A percentile compares a stretch with the other conserved stretches of the same genome.
phyloP scores from a whole-genome alignment of 768 basidiomycete species.

The Holtermannia corniformis region DNA sequence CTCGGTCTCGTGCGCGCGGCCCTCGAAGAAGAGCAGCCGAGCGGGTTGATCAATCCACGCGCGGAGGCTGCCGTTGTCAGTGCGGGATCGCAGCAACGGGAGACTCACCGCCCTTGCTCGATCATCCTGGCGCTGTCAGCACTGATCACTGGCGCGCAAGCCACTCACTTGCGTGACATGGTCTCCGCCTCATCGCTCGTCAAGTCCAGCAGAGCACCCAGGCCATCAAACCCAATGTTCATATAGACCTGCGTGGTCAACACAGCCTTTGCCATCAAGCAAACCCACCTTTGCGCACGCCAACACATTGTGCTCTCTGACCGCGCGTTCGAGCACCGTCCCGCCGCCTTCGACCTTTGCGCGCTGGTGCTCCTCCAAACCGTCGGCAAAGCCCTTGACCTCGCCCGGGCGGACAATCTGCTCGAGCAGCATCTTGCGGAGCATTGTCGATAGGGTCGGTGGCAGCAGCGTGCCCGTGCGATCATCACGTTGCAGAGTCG shows the following conservation, averaged over 20 bases:
- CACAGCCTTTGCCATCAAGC: not conserved
- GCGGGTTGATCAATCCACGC: conserved; percentile 95
- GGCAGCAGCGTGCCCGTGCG: conserved; percentile 61
- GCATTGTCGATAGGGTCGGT: conserved; percentile 61
- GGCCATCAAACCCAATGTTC: conserved; percentile 90
- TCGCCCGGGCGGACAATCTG: conserved; percentile 86
- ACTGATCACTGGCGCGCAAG: not conserved
- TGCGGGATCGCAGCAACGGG: not conserved
- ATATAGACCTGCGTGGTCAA: conserved; percentile 55
- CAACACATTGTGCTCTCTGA: conserved; percentile 97
- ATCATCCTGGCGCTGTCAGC: conserved; percentile 62
- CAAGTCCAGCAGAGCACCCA: conserved; percentile 79
- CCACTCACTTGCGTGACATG: conserved; percentile 63
- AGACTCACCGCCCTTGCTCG: conserved; percentile 66
- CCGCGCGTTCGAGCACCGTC: conserved; percentile 91
- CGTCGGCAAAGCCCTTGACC: conserved; percentile 77
- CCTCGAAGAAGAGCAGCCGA: conserved; percentile 87
- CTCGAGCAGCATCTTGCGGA: conserved; percentile 97
- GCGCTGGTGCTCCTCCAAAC: conserved; percentile 82
- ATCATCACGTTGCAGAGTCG: conserved; percentile 89
- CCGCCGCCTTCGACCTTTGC: conserved; percentile 83
- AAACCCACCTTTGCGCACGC: conserved; percentile 70
- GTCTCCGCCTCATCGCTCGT: conserved; percentile 89
- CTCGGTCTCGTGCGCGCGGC: conserved; percentile 57
- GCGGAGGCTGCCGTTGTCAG: conserved; percentile 47